phyloP scores from a whole-genome alignment of 306 rosid species.

The Acacia confusa region DNA sequence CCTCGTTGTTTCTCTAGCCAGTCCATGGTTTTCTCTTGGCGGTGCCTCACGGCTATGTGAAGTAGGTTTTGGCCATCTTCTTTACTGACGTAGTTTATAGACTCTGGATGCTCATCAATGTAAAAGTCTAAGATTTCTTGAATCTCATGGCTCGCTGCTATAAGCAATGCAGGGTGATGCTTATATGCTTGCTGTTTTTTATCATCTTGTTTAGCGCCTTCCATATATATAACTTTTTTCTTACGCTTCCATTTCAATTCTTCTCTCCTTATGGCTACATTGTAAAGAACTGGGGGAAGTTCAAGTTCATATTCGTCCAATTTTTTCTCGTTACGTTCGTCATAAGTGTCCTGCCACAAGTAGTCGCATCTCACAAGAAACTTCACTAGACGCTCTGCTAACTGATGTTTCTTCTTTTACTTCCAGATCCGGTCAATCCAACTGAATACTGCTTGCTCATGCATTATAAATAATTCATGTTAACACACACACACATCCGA shows the following conservation, averaged over 20 bases:
- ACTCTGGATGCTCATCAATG: conserved; percentile 20
- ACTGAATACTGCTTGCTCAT: neutral
- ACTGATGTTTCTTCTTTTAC: neutral
- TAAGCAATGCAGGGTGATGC: conserved; percentile 18
- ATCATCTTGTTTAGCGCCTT: neutral
- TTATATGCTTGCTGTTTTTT: accelerated
- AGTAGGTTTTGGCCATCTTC: conserved; percentile 21
- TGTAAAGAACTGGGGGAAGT: neutral
- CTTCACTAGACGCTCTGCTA: neutral
- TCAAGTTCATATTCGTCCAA: too few relatives aligned
- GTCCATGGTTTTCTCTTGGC: conserved; percentile 22
- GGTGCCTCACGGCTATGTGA: conserved; percentile 31
- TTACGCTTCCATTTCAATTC: too few relatives aligned
- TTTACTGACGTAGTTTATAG: neutral
- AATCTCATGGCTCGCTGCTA: conserved; percentile 38
- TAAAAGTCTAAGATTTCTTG: conserved; percentile 25
- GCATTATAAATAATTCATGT: neutral
- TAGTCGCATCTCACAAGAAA: neutral
- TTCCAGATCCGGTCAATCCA: neutral
- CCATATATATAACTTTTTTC: too few relatives aligned
- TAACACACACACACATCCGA: neutral
- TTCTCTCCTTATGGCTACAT: too few relatives aligned
- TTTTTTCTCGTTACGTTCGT: neutral
- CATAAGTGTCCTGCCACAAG: neutral
- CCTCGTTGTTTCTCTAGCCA: neutral